These are phyloP conservation scores for Bacidia gigantensis DNA, from an alignment of 495 filamentous ascomycete genomes.

Conservation along the genomic window DNA sequence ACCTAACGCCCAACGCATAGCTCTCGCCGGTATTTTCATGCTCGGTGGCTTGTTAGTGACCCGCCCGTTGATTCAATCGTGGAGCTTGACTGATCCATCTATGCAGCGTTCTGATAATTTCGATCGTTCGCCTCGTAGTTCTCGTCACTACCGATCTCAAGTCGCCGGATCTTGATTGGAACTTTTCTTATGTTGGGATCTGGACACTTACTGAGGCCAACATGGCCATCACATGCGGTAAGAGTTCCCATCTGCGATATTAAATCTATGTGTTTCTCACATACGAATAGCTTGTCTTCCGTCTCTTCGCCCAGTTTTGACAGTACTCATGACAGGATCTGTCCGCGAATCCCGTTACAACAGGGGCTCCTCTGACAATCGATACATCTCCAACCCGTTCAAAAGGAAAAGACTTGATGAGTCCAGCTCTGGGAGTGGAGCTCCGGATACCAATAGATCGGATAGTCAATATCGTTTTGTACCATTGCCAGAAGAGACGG, in stretches of 20 bases:
- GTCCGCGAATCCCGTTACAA: neutral
- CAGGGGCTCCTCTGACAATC: too few species aligned
- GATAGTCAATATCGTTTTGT: too few species aligned
- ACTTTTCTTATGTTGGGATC: neutral
- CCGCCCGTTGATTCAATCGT: neutral
- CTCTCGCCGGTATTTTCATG: conserved; percentile 33
- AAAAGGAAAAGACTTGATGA: too few species aligned
- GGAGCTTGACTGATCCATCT: neutral
- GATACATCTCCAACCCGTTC: too few species aligned
- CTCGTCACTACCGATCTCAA: neutral
- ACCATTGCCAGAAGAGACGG: too few species aligned
- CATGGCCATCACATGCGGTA: conserved; percentile 1
- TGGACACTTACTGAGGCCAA: neutral
- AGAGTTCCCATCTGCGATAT: neutral
- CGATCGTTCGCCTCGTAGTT: neutral
- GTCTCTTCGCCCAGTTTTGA: conserved; percentile 4
- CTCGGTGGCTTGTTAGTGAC: conserved; percentile 33
- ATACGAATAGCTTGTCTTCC: neutral
- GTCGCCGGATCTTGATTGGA: conserved; percentile 2
- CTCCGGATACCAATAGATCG: too few species aligned
- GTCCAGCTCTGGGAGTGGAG: too few species aligned
- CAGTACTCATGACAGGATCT: neutral
- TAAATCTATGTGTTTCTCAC: neutral
- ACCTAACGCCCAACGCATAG: conserved; percentile 29
- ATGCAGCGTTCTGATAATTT: neutral